Evolutionary conservation across 192 early-diverging fungal genomes (phyloP).

Genomic region (Thamnidium elegans): DNA sequence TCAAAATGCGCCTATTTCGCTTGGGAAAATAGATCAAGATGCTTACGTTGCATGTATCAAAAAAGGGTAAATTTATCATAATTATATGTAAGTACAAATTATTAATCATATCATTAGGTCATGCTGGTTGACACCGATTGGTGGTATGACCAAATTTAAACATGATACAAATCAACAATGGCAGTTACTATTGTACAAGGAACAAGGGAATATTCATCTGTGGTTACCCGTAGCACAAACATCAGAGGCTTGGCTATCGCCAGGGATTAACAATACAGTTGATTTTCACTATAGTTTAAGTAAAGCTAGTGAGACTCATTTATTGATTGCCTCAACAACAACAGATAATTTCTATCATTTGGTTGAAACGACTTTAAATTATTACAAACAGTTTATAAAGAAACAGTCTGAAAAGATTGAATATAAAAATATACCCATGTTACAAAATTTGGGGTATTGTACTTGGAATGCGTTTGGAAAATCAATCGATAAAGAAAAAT

Average conservation of each 20-base stretch:
- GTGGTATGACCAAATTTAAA: neutral
- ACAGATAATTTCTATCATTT: neutral
- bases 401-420: neutral
- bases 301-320: neutral
- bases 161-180: constrained; percentile 4
- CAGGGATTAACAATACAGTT: neutral
- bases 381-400: neutral
- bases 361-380: neutral
- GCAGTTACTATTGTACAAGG: constrained; percentile 10
- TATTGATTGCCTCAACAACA: constrained; percentile 6
- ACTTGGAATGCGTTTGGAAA: constrained; percentile 24
- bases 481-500: neutral
- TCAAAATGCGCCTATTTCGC: neutral
- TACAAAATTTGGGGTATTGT: constrained; percentile 16
- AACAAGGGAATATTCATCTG: constrained; percentile 1
- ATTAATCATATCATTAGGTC: constrained; percentile 1
- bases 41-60: neutral
- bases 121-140: constrained; percentile 11
- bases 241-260: neutral
- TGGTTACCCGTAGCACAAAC: constrained; percentile 7
- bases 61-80: constrained; percentile 2
- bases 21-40: neutral
- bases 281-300: neutral
- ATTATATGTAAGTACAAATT: no score
- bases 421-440: neutral